Evolutionary conservation across 225 moss, liverwort and hornwort genomes (phyloP).

Genomic region (Polytrichum commune): DNA sequence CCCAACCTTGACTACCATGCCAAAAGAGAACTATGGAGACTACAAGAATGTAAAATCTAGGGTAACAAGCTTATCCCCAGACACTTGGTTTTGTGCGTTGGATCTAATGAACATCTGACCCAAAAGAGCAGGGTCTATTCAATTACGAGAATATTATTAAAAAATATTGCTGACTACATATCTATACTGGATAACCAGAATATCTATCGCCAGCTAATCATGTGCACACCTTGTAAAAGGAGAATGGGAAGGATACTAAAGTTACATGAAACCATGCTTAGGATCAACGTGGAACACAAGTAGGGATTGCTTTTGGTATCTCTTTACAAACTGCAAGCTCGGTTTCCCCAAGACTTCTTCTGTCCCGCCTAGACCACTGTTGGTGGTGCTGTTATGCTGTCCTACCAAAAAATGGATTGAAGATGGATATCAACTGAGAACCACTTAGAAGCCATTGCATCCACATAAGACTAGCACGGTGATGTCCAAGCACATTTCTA

Average conservation of each 20-base stretch:
- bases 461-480: not conserved
- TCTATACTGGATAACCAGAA: not conserved
- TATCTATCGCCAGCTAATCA: not conserved
- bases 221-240: slow-evolving; percentile 4
- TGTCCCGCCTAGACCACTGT: not conserved
- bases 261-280: slow-evolving; percentile 1
- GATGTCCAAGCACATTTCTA: not conserved
- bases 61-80: too few species aligned
- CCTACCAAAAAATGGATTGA: slow-evolving; percentile 1
- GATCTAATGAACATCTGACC: not conserved
- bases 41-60: too few species aligned
- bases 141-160: slow-evolving; percentile 1
- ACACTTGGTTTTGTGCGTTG: too few species aligned
- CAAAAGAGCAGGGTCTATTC: not conserved
- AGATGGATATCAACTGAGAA: not conserved
- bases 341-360: not conserved
- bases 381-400: not conserved
- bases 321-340: slow-evolving; percentile 3
- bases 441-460: slow-evolving; percentile 2
- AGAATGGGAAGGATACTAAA: not conserved
- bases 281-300: not conserved
- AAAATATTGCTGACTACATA: not conserved
- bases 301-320: not conserved
- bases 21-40: too few species aligned
- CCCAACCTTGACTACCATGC: too few species aligned